Conservation (phyloP, 257 asterid species). For the Voacanga thouarsii region DNA sequence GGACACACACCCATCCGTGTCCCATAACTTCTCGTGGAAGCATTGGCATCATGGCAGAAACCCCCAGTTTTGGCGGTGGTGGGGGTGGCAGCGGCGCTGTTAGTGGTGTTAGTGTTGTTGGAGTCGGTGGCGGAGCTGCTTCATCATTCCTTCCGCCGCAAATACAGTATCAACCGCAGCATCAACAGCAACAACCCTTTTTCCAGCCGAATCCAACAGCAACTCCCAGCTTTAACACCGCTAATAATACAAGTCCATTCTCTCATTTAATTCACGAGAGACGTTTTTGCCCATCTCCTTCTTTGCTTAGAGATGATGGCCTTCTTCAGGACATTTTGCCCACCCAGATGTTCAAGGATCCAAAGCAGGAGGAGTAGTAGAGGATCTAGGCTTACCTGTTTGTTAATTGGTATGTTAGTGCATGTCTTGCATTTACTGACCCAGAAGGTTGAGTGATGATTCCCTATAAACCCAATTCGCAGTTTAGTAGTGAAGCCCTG, state of each 20-base stretch:
- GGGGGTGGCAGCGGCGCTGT: too few species aligned
- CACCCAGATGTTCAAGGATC: conserved; percentile 24
- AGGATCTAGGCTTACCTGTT: conserved; percentile 2
- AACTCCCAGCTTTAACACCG: conserved; percentile 21
- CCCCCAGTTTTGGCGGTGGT: conserved; percentile 21
- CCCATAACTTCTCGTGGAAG: conserved; percentile 51
- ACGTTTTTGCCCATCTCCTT: conserved; percentile 34
- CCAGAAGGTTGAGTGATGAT: conserved; percentile 31
- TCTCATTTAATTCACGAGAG: conserved; percentile 32
- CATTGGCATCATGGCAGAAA: conserved; percentile 43
- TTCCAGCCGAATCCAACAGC: conserved; percentile 30
- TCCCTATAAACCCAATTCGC: conserved; percentile 36
- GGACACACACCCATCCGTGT: conserved; percentile 69
- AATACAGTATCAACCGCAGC: conserved; percentile 13
- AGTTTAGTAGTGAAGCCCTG: conserved; percentile 7
- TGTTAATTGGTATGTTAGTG: conserved; percentile 27
- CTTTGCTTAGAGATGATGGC: conserved; percentile 55
- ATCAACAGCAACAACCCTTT: conserved; percentile 30
- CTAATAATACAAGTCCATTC: conserved; percentile 10
- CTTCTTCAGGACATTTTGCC: conserved; percentile 86
- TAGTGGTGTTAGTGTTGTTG: not conserved
- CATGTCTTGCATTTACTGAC: conserved; percentile 19
- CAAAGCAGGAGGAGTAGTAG: conserved; percentile 23
- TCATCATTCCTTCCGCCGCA: conserved; percentile 24
- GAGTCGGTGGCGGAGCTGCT: not conserved